A percentile compares a stretch with the other conserved stretches of the same genome.
phyloP scores from a whole-genome alignment of 352 stramenopile species.

The Globisporangium canariense region DNA sequence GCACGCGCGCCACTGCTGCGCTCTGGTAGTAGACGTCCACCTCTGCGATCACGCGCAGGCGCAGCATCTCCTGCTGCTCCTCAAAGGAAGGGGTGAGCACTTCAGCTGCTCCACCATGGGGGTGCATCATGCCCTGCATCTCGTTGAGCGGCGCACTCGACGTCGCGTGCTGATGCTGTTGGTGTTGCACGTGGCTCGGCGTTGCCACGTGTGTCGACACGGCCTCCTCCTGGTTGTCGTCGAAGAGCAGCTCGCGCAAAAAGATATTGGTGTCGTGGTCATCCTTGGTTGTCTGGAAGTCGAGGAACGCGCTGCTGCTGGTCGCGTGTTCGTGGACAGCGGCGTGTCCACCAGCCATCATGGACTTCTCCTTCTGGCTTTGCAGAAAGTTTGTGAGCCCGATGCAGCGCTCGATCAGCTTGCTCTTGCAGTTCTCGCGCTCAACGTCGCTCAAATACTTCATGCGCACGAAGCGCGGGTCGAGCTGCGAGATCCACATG shows the following conservation, averaged over 20 bases:
- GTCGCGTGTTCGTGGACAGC: conserved; percentile 21
- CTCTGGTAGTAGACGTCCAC: conserved; percentile 42
- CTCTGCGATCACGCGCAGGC: conserved; percentile 28
- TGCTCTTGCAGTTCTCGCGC: conserved; percentile 36
- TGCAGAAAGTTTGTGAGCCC: conserved; percentile 38
- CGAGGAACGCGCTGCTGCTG: conserved; percentile 29
- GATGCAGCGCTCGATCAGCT: conserved; percentile 37
- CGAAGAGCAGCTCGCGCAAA: conserved; percentile 41
- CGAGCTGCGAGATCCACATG: conserved; percentile 49
- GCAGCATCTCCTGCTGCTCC: conserved; percentile 34
- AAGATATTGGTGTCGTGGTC: conserved; percentile 51
- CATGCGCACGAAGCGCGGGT: conserved; percentile 49
- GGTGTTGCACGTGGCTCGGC: conserved; percentile 27
- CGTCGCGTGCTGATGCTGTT: conserved; percentile 21
- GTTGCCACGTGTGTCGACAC: conserved; percentile 6
- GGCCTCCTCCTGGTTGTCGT: conserved; percentile 39
- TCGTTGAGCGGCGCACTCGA: conserved; percentile 5
- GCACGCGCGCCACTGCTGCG: conserved; percentile 29
- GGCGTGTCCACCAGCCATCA: conserved; percentile 1
- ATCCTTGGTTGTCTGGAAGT: conserved; percentile 35
- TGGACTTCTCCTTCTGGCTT: conserved; percentile 30
- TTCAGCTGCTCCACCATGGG: neutral
- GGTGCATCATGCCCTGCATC: conserved; percentile 2
- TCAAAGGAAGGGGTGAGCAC: conserved; percentile 16
- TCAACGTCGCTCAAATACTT: conserved; percentile 43